Evolutionary conservation across 2,329 filamentous ascomycete species (phyloP), one percentile per base, ranked within the genome.

Genomic region (Alternaria infectoria): DNA sequence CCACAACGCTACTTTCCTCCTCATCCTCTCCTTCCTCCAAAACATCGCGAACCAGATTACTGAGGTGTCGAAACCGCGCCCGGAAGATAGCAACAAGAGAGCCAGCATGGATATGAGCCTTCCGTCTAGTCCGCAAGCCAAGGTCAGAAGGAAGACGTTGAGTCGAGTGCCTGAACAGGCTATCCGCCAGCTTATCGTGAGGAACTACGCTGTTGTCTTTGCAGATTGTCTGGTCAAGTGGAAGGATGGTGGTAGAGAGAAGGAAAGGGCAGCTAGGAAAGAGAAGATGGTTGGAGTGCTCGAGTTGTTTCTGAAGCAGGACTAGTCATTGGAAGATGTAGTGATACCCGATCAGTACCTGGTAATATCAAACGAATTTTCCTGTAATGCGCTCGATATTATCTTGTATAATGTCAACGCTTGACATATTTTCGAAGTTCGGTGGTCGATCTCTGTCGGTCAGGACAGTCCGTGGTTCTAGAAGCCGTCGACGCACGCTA

Each of bases 1-100:
- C 54, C 91, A 97, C 80, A 96, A 93, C 75, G 94, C 97, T 59
- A 91, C 91, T 0, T 97, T 97, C 74, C 91, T 97, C 3, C 93
- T 97, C 68, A 82, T 97, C 15, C 93, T 91, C 0, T 89, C 92
- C 9, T 94, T 93, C 80, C 84, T 97, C 11, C 84, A 85, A 21
- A 84, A 86, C 11, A 84, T 91, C 40, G 81, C 85, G 26, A 82
- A 83, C 32, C 88, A 90, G 71, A 79, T 89, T 7, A 74, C 83
- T 59, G 68, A 69, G 32, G 65, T 72, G 26, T 69, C 69, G 6
- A 69, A 69, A 59, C 69, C 72, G 0, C 62, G 70, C 7, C 60
- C 69, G 5, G 69, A 72, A 3, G 68, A 72, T 11, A 57, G 17
- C 8, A 54, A 26, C 13, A 69, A 75, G 26, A 66, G 73, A 7